Evolutionary conservation across 345 rosid genomes (phyloP).

Genomic region (Acer yangbiense): DNA sequence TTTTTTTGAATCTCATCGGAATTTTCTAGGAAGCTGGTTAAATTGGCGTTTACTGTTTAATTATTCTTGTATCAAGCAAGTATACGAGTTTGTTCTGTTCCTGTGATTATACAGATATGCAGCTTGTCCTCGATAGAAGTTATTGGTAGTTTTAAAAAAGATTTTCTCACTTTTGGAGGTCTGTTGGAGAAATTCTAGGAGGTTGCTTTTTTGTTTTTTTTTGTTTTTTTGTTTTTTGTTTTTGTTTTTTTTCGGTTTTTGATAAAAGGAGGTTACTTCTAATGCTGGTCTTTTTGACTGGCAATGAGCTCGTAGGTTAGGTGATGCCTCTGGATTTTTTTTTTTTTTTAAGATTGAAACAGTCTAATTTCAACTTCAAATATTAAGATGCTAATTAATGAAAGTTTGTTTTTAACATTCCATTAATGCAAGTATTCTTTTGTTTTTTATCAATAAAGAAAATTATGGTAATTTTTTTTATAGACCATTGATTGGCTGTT

Average conservation of each 20-base stretch:
- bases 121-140: background rate
- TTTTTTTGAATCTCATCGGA: background rate
- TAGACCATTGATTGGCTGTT: background rate
- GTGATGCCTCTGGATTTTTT: background rate
- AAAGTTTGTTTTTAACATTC: background rate
- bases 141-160: background rate
- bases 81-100: background rate
- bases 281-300: background rate
- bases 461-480: background rate
- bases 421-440: background rate
- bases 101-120: background rate
- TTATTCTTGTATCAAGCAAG: background rate
- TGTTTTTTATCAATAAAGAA: background rate
- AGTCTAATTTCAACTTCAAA: background rate
- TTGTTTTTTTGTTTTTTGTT: no score
- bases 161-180: background rate
- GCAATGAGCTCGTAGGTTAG: background rate
- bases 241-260: no score
- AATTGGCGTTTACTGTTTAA: background rate
- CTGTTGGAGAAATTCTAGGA: background rate
- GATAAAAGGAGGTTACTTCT: background rate
- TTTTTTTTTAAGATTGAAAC: background rate
- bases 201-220: background rate
- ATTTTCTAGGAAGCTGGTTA: background rate
- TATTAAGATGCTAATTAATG: background rate